phyloP scores from a whole-genome alignment of 768 basidiomycete species.

The Boletus rex-veris region DNA sequence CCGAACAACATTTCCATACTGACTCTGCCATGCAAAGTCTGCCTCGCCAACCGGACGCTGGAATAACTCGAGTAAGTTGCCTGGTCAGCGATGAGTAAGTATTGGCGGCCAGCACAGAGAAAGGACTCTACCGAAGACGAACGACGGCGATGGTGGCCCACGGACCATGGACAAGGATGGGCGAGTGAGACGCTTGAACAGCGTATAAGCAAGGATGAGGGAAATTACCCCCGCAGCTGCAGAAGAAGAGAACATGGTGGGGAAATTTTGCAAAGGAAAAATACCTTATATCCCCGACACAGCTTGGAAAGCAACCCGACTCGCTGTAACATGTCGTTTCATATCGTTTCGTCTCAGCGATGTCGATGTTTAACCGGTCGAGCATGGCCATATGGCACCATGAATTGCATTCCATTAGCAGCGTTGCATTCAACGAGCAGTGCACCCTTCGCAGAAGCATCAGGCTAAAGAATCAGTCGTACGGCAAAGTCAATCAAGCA shows the following conservation, averaged over 20 bases:
- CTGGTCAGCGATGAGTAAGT: slow-evolving; percentile 9
- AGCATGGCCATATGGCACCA: no score
- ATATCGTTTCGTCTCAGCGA: no score
- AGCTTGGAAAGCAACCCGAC: no score
- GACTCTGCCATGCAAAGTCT: slow-evolving; percentile 29
- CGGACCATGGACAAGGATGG: slow-evolving; percentile 12
- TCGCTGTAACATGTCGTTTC: no score
- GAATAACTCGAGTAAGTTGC: slow-evolving; percentile 25
- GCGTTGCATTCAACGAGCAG: no score
- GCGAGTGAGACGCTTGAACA: neutral
- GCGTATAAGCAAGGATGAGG: neutral
- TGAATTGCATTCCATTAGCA: no score
- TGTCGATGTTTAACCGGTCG: no score
- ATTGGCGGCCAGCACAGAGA: neutral
- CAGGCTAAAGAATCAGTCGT: no score
- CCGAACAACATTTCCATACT: slow-evolving; percentile 27
- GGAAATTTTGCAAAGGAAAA: no score
- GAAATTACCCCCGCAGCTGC: neutral
- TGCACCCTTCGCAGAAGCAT: no score
- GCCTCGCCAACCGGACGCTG: slow-evolving; percentile 24
- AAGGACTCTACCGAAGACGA: slow-evolving; percentile 9
- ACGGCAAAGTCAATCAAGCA: no score
- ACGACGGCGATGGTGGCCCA: slow-evolving; percentile 14
- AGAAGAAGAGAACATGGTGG: neutral
- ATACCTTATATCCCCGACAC: no score